Evolutionary conservation across 73 alveolate genomes (phyloP), one percentile per base, ranked within the genome.

Genomic region (Effrenium voratum): DNA sequence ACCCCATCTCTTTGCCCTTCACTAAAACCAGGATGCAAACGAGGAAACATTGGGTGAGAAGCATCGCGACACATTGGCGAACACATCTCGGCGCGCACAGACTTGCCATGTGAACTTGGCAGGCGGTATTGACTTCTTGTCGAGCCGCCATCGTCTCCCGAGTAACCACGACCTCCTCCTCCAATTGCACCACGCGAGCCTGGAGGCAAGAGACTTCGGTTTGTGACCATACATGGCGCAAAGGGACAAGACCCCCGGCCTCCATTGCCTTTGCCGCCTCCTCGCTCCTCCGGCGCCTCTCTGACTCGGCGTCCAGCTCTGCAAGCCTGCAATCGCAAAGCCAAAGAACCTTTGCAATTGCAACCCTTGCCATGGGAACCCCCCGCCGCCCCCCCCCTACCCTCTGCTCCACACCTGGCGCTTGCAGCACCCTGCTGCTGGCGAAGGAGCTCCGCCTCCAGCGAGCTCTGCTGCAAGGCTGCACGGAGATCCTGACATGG

Each of bases 181-280:
- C 95, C 95, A 87, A 46, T 47, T 22, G 63, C 4, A 40, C 57
- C 26, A 73, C n/a, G 15, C 79, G 50, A 5, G 82, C 94, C 86
- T 76, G 86, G 8, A 15, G 34, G 52, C 34, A 0, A 16, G 24
- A 41, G 34, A 16, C 34, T 32, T n/a, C 49, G 0, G 34, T 1
- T 30, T 36, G 84, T 34, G 10, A 28, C 57, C 50, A 41, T 34
- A 16, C 32, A 38, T 38, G 26, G 70, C 70, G 26, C 26, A 24
- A 24, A 4, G 70, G 12, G 2, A 19, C 66, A 52, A n/a, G n/a
- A n/a, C n/a, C 50, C 50, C 84, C 38, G 41, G 76, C 79, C 59
- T 52, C 93, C 28, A 84, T 55, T 55, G 59, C 34, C 45, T 50
- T 84, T 19, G 59, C 52, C 1, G 73, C 77, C 43, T 38, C 93